Percentiles rank a stretch among this genome's conserved stretches.
phyloP scores from a whole-genome alignment of 192 early-diverging fungal genomes.

The Phycomyces nitens region DNA sequence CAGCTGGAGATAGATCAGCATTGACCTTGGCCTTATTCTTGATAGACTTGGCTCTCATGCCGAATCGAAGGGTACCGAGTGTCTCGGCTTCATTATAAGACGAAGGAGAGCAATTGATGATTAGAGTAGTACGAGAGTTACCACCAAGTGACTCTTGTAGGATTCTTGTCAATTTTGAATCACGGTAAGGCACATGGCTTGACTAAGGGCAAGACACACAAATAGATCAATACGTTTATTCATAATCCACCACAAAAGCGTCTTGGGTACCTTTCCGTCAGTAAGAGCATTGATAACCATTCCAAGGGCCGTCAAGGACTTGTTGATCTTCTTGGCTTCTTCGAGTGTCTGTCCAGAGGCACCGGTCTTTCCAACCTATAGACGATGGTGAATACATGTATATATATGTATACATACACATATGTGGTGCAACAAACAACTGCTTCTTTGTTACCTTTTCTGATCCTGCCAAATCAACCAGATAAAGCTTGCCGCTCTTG shows the following conservation, averaged over 20 bases:
- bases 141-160: conserved; percentile 99
- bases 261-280: conserved; percentile 95
- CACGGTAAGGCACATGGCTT: conserved; percentile 96
- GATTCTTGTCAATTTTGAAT: conserved; percentile 98
- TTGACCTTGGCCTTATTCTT: conserved; percentile 99
- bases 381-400: neutral
- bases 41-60: conserved; percentile 98
- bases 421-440: too few relatives aligned
- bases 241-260: too few relatives aligned
- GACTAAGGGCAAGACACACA: conserved; percentile 51
- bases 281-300: conserved; percentile 99
- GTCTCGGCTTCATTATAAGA: conserved; percentile 98
- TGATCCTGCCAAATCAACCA: conserved; percentile 98
- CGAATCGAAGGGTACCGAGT: conserved; percentile 90
- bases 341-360: conserved; percentile 96
- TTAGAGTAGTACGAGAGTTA: conserved; percentile 97
- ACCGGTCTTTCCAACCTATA: conserved; percentile 89
- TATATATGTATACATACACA: too few relatives aligned
- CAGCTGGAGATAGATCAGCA: conserved; percentile 88
- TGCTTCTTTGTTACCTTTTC: conserved; percentile 83
- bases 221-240: conserved; percentile 6
- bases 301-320: conserved; percentile 92
- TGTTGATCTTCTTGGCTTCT: conserved; percentile 99
- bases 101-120: conserved; percentile 98
- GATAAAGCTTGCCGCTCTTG: conserved; percentile 87